Evolutionary conservation across 2,329 filamentous ascomycete genomes (phyloP).

Genomic region (Trichoderma sp.): DNA sequence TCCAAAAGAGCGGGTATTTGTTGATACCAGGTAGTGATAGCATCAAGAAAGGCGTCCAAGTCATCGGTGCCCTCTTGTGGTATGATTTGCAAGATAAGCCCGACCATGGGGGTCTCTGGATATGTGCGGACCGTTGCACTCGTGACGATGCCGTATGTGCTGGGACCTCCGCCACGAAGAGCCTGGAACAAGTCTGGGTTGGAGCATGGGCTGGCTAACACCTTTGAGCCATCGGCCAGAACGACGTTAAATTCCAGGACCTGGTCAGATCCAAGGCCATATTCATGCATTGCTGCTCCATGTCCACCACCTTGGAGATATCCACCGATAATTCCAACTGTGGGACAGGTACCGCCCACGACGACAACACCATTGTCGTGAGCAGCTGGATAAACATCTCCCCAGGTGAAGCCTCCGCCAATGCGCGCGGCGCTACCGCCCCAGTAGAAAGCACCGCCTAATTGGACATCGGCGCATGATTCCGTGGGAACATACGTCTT

Average conservation of each 20-base stretch:
- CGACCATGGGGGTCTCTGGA: not conserved
- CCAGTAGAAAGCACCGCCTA: slow-evolving; percentile 26
- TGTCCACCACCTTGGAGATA: slow-evolving; percentile 46
- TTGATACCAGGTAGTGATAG: not conserved
- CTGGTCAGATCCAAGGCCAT: slow-evolving; percentile 47
- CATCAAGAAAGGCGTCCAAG: not conserved
- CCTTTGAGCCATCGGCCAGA: slow-evolving; percentile 37
- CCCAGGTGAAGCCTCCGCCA: slow-evolving; percentile 37
- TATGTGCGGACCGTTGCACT: slow-evolving; percentile 40
- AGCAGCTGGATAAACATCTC: slow-evolving; percentile 37
- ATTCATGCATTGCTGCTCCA: slow-evolving; percentile 39
- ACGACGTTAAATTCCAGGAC: slow-evolving; percentile 45
- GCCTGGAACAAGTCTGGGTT: slow-evolving; percentile 42
- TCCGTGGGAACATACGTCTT: not conserved
- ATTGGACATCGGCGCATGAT: not conserved
- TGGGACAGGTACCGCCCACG: slow-evolving; percentile 35
- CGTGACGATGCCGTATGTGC: slow-evolving; percentile 36
- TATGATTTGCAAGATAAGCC: not conserved
- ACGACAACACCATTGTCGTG: slow-evolving; percentile 36
- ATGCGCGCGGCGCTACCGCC: slow-evolving; percentile 38
- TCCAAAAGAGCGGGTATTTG: not conserved
- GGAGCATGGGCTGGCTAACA: slow-evolving; percentile 37
- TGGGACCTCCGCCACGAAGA: slow-evolving; percentile 39
- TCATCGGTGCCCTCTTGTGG: not conserved
- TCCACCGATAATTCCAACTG: slow-evolving; percentile 37